A percentile compares a stretch with the other conserved stretches of the same genome.
phyloP scores from a whole-genome alignment of 768 basidiomycete species.

The Wakefieldia striispora region DNA sequence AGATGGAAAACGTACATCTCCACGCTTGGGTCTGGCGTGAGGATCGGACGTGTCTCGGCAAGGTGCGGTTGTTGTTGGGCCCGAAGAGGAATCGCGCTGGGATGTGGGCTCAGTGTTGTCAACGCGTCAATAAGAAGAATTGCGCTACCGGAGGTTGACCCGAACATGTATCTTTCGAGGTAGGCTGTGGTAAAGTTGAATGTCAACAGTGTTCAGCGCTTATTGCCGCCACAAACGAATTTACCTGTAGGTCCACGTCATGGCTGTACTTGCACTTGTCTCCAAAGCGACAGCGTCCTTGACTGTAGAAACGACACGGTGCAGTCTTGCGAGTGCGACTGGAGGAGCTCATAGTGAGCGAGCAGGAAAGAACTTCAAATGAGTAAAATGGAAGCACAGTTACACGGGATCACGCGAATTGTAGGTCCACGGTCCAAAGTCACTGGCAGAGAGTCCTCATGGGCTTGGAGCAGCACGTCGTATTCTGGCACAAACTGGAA shows the following conservation, averaged over 20 bases:
- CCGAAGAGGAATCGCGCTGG: neutral
- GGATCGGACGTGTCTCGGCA: conserved; percentile 10
- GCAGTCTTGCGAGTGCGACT: neutral
- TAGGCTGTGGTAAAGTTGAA: neutral
- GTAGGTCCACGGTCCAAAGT: no score
- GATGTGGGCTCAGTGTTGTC: neutral
- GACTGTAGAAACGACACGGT: conserved; percentile 22
- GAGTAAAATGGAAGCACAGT: no score
- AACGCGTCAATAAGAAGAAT: no score
- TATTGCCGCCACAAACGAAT: neutral
- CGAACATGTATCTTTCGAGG: no score
- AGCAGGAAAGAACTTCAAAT: neutral
- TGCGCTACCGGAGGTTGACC: no score
- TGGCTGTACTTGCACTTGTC: conserved; percentile 27
- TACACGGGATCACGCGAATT: no score
- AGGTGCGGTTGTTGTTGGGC: neutral
- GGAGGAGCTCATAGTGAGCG: conserved; percentile 10
- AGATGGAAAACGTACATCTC: conserved; percentile 23
- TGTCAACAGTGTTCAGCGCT: neutral
- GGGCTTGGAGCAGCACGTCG: no score
- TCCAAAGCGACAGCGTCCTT: conserved; percentile 29
- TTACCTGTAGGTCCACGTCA: conserved; percentile 9
- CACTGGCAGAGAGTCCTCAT: no score
- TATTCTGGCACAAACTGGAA: no score
- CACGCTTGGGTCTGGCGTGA: conserved; percentile 21